Conservation (phyloP, 192 early-diverging fungal species). For the Geranomyces variabilis region DNA sequence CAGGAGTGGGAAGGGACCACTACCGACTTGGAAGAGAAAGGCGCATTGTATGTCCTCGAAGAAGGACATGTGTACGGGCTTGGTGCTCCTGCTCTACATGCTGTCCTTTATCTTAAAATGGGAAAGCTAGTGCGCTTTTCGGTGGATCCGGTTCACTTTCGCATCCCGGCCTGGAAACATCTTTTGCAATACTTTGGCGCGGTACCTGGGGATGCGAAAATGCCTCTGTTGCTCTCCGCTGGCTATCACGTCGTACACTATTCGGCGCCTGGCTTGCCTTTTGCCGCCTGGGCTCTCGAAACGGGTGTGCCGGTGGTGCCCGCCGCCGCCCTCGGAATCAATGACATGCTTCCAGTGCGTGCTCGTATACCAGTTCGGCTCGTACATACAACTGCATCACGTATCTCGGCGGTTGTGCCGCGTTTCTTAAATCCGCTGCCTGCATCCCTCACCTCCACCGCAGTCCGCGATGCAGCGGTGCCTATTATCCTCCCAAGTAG, state of each 20-base stretch:
- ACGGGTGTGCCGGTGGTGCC: slow-evolving; percentile 28
- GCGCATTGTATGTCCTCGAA: slow-evolving; percentile 2
- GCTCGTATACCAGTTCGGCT: slow-evolving; percentile 23
- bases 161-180: slow-evolving; percentile 42
- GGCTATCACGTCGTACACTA: background rate
- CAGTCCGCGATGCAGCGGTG: slow-evolving; percentile 10
- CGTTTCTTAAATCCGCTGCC: background rate
- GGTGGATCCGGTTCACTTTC: slow-evolving; percentile 30
- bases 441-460: background rate
- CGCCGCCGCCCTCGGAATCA: slow-evolving; percentile 28
- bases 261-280: background rate
- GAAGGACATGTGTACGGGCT: background rate
- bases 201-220: background rate
- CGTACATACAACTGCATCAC: background rate
- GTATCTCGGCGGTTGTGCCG: background rate
- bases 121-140: slow-evolving; percentile 19
- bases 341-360: slow-evolving; percentile 34
- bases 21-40: background rate
- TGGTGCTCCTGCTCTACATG: slow-evolving; percentile 20
- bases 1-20: slow-evolving; percentile 20
- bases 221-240: background rate
- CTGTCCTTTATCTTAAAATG: slow-evolving; percentile 29
- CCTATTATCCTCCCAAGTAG: slow-evolving; percentile 34
- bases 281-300: slow-evolving; percentile 12
- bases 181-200: slow-evolving; percentile 44